Conservation (phyloP, 1,139 yeast species). For the Zygosaccharomyces sapae region DNA sequence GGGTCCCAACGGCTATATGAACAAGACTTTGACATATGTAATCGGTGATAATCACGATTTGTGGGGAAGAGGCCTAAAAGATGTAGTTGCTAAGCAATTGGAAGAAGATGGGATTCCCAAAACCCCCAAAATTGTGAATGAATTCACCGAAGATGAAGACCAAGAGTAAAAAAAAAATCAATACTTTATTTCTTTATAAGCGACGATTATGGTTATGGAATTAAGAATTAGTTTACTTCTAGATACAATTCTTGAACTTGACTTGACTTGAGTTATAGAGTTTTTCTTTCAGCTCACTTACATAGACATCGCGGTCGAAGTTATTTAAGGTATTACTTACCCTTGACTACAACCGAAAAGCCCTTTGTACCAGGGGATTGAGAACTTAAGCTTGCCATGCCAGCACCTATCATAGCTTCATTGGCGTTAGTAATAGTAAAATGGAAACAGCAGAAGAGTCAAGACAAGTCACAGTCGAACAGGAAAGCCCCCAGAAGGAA, state of each 20-base stretch:
- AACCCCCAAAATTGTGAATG: slow-evolving; percentile 14
- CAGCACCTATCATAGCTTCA: slow-evolving; percentile 12
- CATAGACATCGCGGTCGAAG: background rate
- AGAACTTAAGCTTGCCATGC: slow-evolving; percentile 6
- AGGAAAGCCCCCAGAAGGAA: slow-evolving; percentile 3
- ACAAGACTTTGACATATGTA: slow-evolving; percentile 50
- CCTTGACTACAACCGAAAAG: background rate
- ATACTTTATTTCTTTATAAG: background rate
- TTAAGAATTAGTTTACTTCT: background rate
- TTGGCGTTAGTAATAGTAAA: slow-evolving; percentile 10
- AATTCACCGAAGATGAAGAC: slow-evolving; percentile 5
- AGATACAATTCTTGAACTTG: background rate
- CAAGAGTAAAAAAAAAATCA: background rate
- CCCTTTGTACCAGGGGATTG: background rate
- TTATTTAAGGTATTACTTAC: background rate
- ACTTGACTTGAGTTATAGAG: background rate
- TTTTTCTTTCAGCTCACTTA: background rate
- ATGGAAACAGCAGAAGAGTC: slow-evolving; percentile 9
- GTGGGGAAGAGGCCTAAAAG: slow-evolving; percentile 46
- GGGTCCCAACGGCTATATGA: slow-evolving; percentile 50
- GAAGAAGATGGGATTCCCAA: slow-evolving; percentile 31
- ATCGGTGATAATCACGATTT: slow-evolving; percentile 77
- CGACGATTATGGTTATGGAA: background rate
- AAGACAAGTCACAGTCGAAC: slow-evolving; percentile 5
- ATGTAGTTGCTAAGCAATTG: slow-evolving; percentile 27